Conservation (phyloP, 768 basidiomycete species). For the Lactarius evosmus region DNA sequence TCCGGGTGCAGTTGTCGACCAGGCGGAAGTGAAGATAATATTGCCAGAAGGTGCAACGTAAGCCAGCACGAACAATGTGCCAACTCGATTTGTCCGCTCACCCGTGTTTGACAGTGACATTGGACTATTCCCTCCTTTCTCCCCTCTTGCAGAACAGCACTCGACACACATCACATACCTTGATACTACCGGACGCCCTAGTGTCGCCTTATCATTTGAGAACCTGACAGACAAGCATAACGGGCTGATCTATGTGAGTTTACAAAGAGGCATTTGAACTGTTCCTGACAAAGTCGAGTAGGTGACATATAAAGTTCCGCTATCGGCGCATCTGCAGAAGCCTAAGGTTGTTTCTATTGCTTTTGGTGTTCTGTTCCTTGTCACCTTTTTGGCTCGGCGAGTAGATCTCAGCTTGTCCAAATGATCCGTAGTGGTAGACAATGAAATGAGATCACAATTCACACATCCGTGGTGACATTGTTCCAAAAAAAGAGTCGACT, state of each 20-base stretch:
- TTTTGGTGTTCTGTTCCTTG: slow-evolving; percentile 62
- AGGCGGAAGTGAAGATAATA: slow-evolving; percentile 75
- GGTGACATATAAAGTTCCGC: slow-evolving; percentile 86
- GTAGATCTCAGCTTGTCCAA: slow-evolving; percentile 47
- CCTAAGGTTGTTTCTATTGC: slow-evolving; percentile 73
- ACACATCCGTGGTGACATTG: slow-evolving; percentile 22
- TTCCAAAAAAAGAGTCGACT: not conserved
- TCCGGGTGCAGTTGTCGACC: slow-evolving; percentile 74
- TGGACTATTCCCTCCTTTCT: slow-evolving; percentile 73
- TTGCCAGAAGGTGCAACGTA: slow-evolving; percentile 95
- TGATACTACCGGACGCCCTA: slow-evolving; percentile 86
- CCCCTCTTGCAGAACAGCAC: slow-evolving; percentile 55
- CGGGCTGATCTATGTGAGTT: slow-evolving; percentile 76
- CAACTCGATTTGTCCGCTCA: slow-evolving; percentile 13
- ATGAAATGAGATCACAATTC: slow-evolving; percentile 36
- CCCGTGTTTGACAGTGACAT: slow-evolving; percentile 56
- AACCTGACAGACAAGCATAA: slow-evolving; percentile 77
- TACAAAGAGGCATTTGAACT: not conserved
- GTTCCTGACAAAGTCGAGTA: slow-evolving; percentile 34
- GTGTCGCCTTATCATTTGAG: slow-evolving; percentile 67
- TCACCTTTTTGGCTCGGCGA: slow-evolving; percentile 45
- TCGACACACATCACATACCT: slow-evolving; percentile 84
- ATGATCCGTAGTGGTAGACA: slow-evolving; percentile 1
- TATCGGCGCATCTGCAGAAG: slow-evolving; percentile 82
- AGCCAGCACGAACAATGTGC: slow-evolving; percentile 37